These are phyloP conservation scores for Colletotrichum aenigma DNA, from an alignment of 2,329 filamentous ascomycete species.

Conservation along the genomic window DNA sequence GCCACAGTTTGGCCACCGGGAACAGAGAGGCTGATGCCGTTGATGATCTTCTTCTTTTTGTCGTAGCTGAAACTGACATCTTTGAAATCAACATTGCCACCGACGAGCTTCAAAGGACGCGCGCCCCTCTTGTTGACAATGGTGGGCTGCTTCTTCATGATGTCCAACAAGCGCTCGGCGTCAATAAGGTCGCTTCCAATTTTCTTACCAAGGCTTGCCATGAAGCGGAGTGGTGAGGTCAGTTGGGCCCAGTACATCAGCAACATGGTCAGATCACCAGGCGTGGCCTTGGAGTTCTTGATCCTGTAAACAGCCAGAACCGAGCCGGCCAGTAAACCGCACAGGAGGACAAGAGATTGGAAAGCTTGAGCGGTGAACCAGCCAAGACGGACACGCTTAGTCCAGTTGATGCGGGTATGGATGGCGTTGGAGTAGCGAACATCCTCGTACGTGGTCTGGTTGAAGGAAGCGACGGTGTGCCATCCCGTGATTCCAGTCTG, in stretches of 20 bases:
- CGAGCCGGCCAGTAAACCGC: conserved; percentile 69
- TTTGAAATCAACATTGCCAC: conserved; percentile 59
- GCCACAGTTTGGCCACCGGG: conserved; percentile 59
- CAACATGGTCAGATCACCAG: conserved; percentile 73
- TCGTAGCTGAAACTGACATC: conserved; percentile 64
- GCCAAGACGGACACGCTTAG: conserved; percentile 14
- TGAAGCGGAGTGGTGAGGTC: conserved; percentile 73
- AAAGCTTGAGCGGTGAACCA: conserved; percentile 19
- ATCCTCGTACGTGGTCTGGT: conserved; percentile 62
- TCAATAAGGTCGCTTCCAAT: conserved; percentile 62
- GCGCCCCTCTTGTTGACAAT: conserved; percentile 58
- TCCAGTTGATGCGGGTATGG: conserved; percentile 17
- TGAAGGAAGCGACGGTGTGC: conserved; percentile 65
- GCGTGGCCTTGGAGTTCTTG: conserved; percentile 60
- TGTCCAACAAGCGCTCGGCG: conserved; percentile 60
- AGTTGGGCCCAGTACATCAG: conserved; percentile 78
- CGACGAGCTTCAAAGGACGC: conserved; percentile 51
- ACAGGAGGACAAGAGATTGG: conserved; percentile 64
- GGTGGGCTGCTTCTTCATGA: conserved; percentile 62
- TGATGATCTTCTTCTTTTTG: conserved; percentile 61
- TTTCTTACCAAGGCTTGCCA: conserved; percentile 60
- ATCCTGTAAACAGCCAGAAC: conserved; percentile 70
- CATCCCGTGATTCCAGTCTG: conserved; percentile 62
- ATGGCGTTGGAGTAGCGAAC: conserved; percentile 58
- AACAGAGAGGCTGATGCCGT: conserved; percentile 55